A percentile compares a stretch with the other conserved stretches of the same genome.
Conservation (phyloP, 2,329 filamentous ascomycete species). For the Teratosphaeria gauchensis region DNA sequence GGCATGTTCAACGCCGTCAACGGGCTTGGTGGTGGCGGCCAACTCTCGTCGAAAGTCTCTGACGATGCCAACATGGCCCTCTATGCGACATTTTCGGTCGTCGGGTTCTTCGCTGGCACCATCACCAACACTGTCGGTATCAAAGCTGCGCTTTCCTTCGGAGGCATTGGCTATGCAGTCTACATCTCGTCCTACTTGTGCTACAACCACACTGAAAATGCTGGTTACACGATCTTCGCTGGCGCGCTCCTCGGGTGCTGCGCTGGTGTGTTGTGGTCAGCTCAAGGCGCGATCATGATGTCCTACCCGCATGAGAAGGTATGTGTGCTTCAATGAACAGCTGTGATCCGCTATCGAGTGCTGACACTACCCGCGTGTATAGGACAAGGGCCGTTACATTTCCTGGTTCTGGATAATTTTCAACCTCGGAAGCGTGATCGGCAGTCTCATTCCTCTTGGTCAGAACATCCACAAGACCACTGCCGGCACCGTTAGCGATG, state of each 20-base stretch:
- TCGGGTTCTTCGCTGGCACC: slow-evolving; percentile 58
- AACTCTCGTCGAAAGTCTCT: slow-evolving; percentile 38
- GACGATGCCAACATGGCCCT: slow-evolving; percentile 62
- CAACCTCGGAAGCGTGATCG: slow-evolving; percentile 83
- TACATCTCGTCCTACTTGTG: slow-evolving; percentile 62
- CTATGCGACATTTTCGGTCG: slow-evolving; percentile 60
- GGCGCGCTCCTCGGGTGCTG: slow-evolving; percentile 69
- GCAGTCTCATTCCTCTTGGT: slow-evolving; percentile 63
- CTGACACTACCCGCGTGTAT: background rate
- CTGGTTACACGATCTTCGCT: slow-evolving; percentile 65
- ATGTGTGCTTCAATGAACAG: background rate
- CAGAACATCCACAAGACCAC: slow-evolving; percentile 55
- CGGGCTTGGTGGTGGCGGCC: slow-evolving; percentile 42
- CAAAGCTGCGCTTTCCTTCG: slow-evolving; percentile 56
- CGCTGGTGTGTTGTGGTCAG: slow-evolving; percentile 72
- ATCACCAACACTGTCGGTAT: slow-evolving; percentile 70
- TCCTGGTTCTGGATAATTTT: slow-evolving; percentile 93
- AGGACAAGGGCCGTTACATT: slow-evolving; percentile 76
- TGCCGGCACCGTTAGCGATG: slow-evolving; percentile 52
- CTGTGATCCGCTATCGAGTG: background rate
- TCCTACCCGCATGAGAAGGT: slow-evolving; percentile 66
- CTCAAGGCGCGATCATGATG: slow-evolving; percentile 82
- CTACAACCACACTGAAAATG: slow-evolving; percentile 58
- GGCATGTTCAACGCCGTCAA: slow-evolving; percentile 46
- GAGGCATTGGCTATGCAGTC: slow-evolving; percentile 67